A percentile compares a stretch with the other conserved stretches of the same genome.
These are phyloP conservation scores for Tolypocladium album DNA, from an alignment of 2,329 filamentous ascomycete genomes.

Conservation along the genomic window DNA sequence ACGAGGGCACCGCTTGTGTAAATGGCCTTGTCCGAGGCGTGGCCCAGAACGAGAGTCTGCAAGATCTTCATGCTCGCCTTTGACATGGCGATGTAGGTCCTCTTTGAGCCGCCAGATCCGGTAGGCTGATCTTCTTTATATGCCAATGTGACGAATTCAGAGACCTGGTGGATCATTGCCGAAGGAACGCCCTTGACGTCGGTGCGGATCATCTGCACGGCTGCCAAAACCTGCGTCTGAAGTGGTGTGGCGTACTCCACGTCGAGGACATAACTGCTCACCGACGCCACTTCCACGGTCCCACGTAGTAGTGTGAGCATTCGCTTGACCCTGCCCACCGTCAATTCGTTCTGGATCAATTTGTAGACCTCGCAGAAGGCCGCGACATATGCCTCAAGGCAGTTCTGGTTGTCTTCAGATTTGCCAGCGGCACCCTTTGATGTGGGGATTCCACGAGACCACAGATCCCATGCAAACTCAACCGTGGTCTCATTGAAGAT, in stretches of 20 bases:
- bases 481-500: slow-evolving; percentile 41
- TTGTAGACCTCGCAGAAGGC: slow-evolving; percentile 69
- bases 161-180: slow-evolving; percentile 56
- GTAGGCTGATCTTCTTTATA: slow-evolving; percentile 36
- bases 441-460: slow-evolving; percentile 55
- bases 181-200: slow-evolving; percentile 55
- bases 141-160: slow-evolving; percentile 61
- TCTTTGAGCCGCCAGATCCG: slow-evolving; percentile 32
- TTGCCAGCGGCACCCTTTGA: slow-evolving; percentile 23
- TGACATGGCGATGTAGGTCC: slow-evolving; percentile 83
- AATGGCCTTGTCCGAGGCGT: slow-evolving; percentile 53
- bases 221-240: slow-evolving; percentile 58
- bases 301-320: slow-evolving; percentile 62
- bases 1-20: slow-evolving; percentile 59
- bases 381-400: slow-evolving; percentile 74
- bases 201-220: slow-evolving; percentile 56
- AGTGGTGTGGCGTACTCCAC: slow-evolving; percentile 63
- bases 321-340: slow-evolving; percentile 48
- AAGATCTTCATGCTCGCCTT: slow-evolving; percentile 69
- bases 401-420: slow-evolving; percentile 61
- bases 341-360: slow-evolving; percentile 55
- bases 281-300: slow-evolving; percentile 60
- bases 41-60: slow-evolving; percentile 45
- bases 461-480: slow-evolving; percentile 56
- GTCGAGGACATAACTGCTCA: slow-evolving; percentile 59